Conservation (phyloP, 495 filamentous ascomycete species). For the Penicillium desertorum region DNA sequence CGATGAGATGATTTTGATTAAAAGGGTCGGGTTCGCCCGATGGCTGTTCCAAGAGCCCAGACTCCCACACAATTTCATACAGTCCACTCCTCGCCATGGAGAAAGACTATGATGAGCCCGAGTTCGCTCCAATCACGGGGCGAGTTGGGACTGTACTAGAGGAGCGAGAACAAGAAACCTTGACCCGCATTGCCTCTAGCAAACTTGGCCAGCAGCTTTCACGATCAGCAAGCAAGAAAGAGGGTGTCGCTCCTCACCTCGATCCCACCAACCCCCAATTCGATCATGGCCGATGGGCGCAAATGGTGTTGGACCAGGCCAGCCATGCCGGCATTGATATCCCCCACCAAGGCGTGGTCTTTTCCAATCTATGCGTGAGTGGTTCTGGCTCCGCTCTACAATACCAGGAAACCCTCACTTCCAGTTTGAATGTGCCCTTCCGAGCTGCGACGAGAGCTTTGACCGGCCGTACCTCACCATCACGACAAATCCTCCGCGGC, state of each 20-base stretch:
- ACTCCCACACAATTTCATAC: background rate
- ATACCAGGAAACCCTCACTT: slow-evolving; percentile 49
- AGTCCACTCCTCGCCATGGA: slow-evolving; percentile 14
- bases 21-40: background rate
- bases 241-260: slow-evolving; percentile 41
- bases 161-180: slow-evolving; percentile 23
- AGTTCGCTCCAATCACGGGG: slow-evolving; percentile 24
- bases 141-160: slow-evolving; percentile 16
- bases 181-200: slow-evolving; percentile 33
- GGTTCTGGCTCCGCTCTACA: slow-evolving; percentile 50
- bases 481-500: slow-evolving; percentile 33
- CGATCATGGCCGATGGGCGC: slow-evolving; percentile 52
- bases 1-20: slow-evolving; percentile 1
- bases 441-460: slow-evolving; percentile 30
- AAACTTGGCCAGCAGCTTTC: slow-evolving; percentile 28
- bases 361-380: slow-evolving; percentile 50
- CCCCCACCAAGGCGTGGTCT: slow-evolving; percentile 39
- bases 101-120: slow-evolving; percentile 15
- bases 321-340: slow-evolving; percentile 39
- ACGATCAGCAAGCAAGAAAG: slow-evolving; percentile 17
- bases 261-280: slow-evolving; percentile 54
- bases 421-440: slow-evolving; percentile 45
- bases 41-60: background rate
- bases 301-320: slow-evolving; percentile 35
- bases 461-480: slow-evolving; percentile 21